These are phyloP conservation scores for Populus tomentosa DNA, from an alignment of 441 rosid genomes.

Conservation along the genomic window DNA sequence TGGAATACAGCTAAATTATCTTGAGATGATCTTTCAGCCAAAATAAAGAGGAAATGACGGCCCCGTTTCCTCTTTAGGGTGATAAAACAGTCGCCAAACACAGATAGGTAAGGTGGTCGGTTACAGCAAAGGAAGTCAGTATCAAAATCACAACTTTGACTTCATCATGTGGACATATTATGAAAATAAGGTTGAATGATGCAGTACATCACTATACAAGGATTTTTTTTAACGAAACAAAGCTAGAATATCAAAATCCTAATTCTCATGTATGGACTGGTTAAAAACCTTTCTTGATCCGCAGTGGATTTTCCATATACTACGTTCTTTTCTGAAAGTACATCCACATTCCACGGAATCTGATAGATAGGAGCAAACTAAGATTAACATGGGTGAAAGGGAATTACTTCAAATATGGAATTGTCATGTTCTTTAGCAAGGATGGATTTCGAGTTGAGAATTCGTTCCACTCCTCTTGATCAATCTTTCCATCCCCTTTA, in stretches of 20 bases:
- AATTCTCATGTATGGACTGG: no score
- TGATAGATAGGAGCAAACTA: background rate
- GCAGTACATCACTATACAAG: no score
- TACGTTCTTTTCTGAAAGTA: background rate
- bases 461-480: conserved; percentile 39
- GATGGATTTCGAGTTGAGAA: conserved; percentile 33
- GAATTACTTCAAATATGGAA: conserved; percentile 44
- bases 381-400: background rate
- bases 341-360: background rate
- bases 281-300: background rate
- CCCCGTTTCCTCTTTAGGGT: background rate
- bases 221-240: background rate
- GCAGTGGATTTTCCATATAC: no score
- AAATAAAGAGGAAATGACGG: background rate
- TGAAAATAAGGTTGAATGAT: no score
- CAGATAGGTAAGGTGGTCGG: background rate
- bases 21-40: background rate
- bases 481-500: conserved; percentile 44
- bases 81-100: background rate
- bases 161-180: background rate
- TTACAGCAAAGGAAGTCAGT: background rate
- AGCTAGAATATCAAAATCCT: background rate
- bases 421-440: conserved; percentile 42
- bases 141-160: background rate
- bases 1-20: background rate